Evolutionary conservation across 495 filamentous ascomycete species (phyloP), one percentile per base, ranked within the genome.

Genomic region (Penicillium arizonense): DNA sequence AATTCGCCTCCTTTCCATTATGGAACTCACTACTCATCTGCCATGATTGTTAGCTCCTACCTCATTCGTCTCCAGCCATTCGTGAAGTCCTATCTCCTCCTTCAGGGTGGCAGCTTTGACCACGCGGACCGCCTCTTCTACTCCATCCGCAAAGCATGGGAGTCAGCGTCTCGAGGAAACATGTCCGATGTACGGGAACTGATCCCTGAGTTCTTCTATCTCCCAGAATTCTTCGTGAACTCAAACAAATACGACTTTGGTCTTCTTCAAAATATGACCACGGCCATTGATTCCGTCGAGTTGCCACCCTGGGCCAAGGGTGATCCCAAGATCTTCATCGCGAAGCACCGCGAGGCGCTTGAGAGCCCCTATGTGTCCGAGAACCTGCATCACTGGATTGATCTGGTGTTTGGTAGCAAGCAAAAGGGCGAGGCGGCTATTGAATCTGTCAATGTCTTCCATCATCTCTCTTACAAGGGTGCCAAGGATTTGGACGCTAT

Each of bases 21-120:
- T 63, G 94, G 94, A 36, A 98, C 94, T 5, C 94, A 98, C 65
- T 98, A 97, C 68, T 97, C 95, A 18, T 97, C 94, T 5, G 95
- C 94, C 16, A 98, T 97, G 94, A 97, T 96, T 46, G 94, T 98
- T 21, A 87, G 90, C 26, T 96, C 92, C 0, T 98, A 96, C 62
- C 80, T 98, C 38, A 97, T 97, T 56, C 87, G 94, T 5, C 76
- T 98, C 11, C 93, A 96, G 55, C 94, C 94, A 0, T 98, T 97
- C 66, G 91, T 96, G 46, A 88, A 96, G 60, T 96, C 95, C 2
- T 97, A 92, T 63, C 80, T 97, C n/a, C 77, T 97, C n/a, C 79
- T 97, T 7, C 94, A 98, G 67, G 94, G 95, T 20, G 92, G 92
- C n/a, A 89, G 74, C 21, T 98, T 97, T 65, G 94, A 98, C 64